A percentile compares a stretch with the other conserved stretches of the same genome.
phyloP scores from a whole-genome alignment of 73 alveolate species.

The Urostyla sp. region DNA sequence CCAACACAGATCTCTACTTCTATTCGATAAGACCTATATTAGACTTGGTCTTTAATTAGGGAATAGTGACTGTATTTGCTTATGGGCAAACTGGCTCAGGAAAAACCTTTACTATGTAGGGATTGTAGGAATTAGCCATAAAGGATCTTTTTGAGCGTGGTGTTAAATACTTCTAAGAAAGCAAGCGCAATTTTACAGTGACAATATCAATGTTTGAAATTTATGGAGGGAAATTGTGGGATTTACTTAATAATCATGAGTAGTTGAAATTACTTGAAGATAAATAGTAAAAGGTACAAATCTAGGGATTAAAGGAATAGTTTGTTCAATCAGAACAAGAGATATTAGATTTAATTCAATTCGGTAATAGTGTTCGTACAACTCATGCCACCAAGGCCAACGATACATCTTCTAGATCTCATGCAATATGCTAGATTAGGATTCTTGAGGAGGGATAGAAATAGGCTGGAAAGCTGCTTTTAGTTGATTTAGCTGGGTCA shows the following conservation, averaged over 20 bases:
- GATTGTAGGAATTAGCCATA: constrained; percentile 89
- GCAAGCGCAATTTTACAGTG: constrained; percentile 67
- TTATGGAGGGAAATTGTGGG: constrained; percentile 96
- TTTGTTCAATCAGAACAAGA: constrained; percentile 74
- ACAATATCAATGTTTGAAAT: constrained; percentile 93
- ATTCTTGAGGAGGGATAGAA: constrained; percentile 74
- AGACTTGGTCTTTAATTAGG: constrained; percentile 73
- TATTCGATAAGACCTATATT: constrained; percentile 85
- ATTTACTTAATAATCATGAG: constrained; percentile 89
- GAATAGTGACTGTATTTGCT: constrained; percentile 98
- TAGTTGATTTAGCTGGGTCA: constrained; percentile 91
- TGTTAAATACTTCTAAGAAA: constrained; percentile 21
- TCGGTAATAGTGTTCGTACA: constrained; percentile 86
- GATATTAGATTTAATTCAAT: constrained; percentile 68
- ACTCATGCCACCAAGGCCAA: constrained; percentile 87
- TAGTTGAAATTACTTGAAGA: constrained; percentile 92
- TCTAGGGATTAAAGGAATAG: constrained; percentile 83
- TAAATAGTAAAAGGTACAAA: constrained; percentile 78
- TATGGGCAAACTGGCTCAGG: constrained; percentile 99
- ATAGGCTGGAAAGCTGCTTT: constrained; percentile 71
- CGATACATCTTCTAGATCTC: constrained; percentile 86
- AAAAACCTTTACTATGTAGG: constrained; percentile 97
- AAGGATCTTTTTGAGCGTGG: constrained; percentile 77
- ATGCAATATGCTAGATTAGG: constrained; percentile 77
- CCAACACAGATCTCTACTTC: constrained; percentile 85